Conservation (phyloP, 2,329 filamentous ascomycete genomes). For the Elsinoe australis region DNA sequence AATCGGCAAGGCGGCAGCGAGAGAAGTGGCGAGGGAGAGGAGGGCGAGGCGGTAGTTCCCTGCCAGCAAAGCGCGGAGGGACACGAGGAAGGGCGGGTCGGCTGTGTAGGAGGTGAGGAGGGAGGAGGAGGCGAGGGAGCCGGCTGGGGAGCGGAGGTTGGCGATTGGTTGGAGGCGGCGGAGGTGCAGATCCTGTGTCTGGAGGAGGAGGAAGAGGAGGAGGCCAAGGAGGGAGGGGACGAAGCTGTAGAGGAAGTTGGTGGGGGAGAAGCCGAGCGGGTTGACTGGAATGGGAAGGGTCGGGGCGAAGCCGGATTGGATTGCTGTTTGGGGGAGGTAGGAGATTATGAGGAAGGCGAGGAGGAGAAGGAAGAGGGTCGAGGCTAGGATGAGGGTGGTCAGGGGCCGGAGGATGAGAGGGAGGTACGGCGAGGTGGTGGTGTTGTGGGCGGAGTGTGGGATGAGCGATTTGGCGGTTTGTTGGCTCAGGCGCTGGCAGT, state of each 20-base stretch:
- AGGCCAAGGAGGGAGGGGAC: conserved; percentile 61
- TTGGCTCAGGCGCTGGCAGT: conserved; percentile 20
- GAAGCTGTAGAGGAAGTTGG: conserved; percentile 82
- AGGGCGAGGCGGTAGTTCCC: conserved; percentile 59
- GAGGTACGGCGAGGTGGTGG: conserved; percentile 39
- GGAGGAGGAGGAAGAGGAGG: conserved; percentile 58
- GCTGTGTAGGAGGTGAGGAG: conserved; percentile 65
- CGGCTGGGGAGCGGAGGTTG: conserved; percentile 50
- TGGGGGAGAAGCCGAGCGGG: conserved; percentile 62
- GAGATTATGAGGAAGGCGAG: conserved; percentile 68
- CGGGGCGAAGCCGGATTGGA: conserved; percentile 65
- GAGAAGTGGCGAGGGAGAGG: conserved; percentile 51
- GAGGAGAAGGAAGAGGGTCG: conserved; percentile 58
- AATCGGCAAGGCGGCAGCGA: conserved; percentile 57
- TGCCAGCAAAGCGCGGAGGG: conserved; percentile 51
- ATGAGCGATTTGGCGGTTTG: conserved; percentile 38
- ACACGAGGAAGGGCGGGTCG: conserved; percentile 54
- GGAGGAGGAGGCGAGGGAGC: conserved; percentile 54
- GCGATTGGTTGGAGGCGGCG: conserved; percentile 64
- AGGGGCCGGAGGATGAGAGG: conserved; percentile 1
- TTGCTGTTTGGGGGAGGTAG: conserved; percentile 58
- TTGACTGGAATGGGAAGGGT: conserved; percentile 45
- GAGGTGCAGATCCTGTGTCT: conserved; percentile 58
- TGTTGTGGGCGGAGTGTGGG: conserved; percentile 38
- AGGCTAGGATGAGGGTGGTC: conserved; percentile 67